These are phyloP conservation scores for Cercospora sesami DNA, from an alignment of 2,329 filamentous ascomycete species.

Conservation along the genomic window DNA sequence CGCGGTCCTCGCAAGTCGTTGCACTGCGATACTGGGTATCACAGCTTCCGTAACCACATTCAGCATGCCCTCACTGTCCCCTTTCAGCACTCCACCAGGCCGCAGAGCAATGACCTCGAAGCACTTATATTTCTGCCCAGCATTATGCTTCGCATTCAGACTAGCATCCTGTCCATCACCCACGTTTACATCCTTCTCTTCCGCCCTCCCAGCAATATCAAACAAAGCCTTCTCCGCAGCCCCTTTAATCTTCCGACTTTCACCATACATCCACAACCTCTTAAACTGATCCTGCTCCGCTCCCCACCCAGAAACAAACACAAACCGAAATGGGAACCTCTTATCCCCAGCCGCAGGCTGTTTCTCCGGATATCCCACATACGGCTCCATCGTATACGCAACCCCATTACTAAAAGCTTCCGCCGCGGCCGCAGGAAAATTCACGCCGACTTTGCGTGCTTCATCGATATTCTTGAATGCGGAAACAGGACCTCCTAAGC, in stretches of 20 bases:
- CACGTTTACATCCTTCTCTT: conserved; percentile 28
- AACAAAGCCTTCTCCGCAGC: conserved; percentile 42
- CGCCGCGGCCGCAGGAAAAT: conserved; percentile 36
- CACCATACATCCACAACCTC: conserved; percentile 41
- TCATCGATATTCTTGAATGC: conserved; percentile 35
- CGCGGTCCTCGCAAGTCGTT: conserved; percentile 36
- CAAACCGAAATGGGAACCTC: conserved; percentile 45
- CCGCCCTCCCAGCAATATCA: conserved; percentile 33
- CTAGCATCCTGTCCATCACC: conserved; percentile 17
- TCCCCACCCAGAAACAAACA: conserved; percentile 44
- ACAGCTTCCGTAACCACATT: conserved; percentile 36
- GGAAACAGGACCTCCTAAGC: conserved; percentile 32
- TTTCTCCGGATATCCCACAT: conserved; percentile 25
- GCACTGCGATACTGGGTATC: conserved; percentile 36
- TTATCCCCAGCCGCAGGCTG: conserved; percentile 27
- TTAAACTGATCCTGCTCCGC: conserved; percentile 45
- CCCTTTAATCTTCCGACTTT: conserved; percentile 41
- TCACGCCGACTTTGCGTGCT: conserved; percentile 37
- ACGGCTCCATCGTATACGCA: conserved; percentile 31
- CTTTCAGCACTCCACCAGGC: conserved; percentile 36
- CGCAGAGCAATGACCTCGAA: conserved; percentile 40
- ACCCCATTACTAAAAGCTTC: conserved; percentile 37
- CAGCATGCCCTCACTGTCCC: conserved; percentile 34
- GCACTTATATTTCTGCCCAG: conserved; percentile 32
- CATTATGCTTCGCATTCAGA: conserved; percentile 9